Conservation (phyloP, 176 grass and related monocot species). For the Hyparrhenia diplandra region DNA sequence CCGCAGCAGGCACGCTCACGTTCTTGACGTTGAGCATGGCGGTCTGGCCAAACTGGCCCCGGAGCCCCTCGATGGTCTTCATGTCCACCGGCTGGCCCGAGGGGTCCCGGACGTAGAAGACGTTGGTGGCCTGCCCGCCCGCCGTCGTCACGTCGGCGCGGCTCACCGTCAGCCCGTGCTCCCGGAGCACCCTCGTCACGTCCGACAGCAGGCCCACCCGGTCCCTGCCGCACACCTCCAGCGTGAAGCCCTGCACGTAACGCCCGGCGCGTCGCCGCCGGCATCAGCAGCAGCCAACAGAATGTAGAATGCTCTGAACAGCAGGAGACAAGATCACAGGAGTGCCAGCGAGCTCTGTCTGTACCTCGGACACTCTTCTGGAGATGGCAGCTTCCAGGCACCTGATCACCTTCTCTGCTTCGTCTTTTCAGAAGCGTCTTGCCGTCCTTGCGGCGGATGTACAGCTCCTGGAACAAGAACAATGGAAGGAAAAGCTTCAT, state of each 20-base stretch:
- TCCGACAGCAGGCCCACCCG: slow-evolving; percentile 81
- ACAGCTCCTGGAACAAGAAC: slow-evolving; percentile 65
- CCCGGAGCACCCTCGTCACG: slow-evolving; percentile 66
- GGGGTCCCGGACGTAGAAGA: slow-evolving; percentile 66
- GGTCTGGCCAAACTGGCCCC: slow-evolving; percentile 69
- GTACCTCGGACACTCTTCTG: slow-evolving; percentile 94
- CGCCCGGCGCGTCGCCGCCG: too few species aligned
- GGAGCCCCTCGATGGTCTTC: slow-evolving; percentile 74
- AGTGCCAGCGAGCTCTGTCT: background rate
- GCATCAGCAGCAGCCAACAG: background rate
- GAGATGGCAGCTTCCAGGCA: slow-evolving; percentile 87
- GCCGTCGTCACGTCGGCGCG: slow-evolving; percentile 72
- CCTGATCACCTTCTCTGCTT: slow-evolving; percentile 75
- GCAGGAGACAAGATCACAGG: background rate
- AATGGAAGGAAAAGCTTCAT: background rate
- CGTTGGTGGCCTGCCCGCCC: slow-evolving; percentile 60
- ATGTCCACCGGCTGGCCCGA: slow-evolving; percentile 74
- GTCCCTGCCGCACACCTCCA: slow-evolving; percentile 87
- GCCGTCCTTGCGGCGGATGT: slow-evolving; percentile 84
- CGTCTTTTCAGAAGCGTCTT: slow-evolving; percentile 56
- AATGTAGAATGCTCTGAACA: background rate
- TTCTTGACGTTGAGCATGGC: slow-evolving; percentile 88
- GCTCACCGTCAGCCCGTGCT: slow-evolving; percentile 62
- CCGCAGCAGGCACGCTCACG: slow-evolving; percentile 38
- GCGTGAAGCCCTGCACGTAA: slow-evolving; percentile 65